These are phyloP conservation scores for Spatholobus suberectus DNA, from an alignment of 306 rosid species.

Conservation along the genomic window DNA sequence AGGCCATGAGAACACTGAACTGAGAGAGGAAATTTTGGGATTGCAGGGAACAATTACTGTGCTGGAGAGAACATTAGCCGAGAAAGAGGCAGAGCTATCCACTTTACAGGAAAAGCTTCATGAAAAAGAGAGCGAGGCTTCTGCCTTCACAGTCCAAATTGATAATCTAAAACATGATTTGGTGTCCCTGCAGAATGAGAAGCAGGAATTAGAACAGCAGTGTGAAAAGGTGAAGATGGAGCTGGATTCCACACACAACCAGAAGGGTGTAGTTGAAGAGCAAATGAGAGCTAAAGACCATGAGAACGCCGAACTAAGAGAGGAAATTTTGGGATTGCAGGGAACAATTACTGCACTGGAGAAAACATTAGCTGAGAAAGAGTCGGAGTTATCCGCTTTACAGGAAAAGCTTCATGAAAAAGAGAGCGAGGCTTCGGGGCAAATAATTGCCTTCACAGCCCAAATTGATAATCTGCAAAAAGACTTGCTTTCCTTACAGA, in stretches of 20 bases:
- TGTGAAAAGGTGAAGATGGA: slow-evolving; percentile 58
- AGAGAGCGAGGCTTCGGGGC: slow-evolving; percentile 62
- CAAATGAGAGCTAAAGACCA: slow-evolving; percentile 45
- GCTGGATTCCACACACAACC: slow-evolving; percentile 53
- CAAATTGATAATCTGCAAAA: slow-evolving; percentile 62
- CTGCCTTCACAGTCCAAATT: slow-evolving; percentile 42
- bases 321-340: slow-evolving; percentile 45
- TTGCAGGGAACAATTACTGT: slow-evolving; percentile 42
- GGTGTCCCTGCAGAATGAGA: slow-evolving; percentile 64
- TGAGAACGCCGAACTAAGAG: slow-evolving; percentile 53
- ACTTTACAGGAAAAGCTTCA: slow-evolving; percentile 36
- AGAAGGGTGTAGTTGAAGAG: slow-evolving; percentile 60
- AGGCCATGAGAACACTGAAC: slow-evolving; percentile 47
- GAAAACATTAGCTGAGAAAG: slow-evolving; percentile 58
- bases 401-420: slow-evolving; percentile 52
- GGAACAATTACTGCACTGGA: slow-evolving; percentile 55
- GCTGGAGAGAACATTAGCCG: slow-evolving; percentile 43
- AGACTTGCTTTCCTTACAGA: slow-evolving; percentile 61
- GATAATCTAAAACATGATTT: slow-evolving; percentile 54
- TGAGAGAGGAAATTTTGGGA: slow-evolving; percentile 51
- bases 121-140: slow-evolving; percentile 38
- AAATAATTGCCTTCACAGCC: slow-evolving; percentile 52
- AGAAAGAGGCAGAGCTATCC: slow-evolving; percentile 44
- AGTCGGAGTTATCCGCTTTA: slow-evolving; percentile 56
- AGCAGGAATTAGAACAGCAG: slow-evolving; percentile 38